Conservation (phyloP, 371 early-diverging fungal genomes). For the Mucor piriformis region DNA sequence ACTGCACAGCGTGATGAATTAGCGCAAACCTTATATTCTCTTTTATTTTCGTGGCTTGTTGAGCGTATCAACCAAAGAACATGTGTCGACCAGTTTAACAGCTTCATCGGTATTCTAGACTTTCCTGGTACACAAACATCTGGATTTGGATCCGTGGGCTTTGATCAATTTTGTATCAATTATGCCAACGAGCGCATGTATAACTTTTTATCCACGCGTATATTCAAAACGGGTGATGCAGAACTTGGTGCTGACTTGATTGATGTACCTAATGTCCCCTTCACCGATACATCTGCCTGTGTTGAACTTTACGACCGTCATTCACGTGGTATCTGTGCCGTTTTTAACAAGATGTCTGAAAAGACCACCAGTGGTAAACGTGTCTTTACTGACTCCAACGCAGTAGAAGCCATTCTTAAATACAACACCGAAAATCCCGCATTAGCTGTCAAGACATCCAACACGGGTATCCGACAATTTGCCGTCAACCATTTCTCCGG, state of each 20-base stretch:
- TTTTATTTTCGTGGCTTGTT: slow-evolving; percentile 32
- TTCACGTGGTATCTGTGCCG: slow-evolving; percentile 49
- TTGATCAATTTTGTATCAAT: slow-evolving; percentile 77
- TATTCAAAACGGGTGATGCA: slow-evolving; percentile 57
- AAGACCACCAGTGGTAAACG: slow-evolving; percentile 26
- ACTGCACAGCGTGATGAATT: slow-evolving; percentile 32
- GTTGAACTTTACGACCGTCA: slow-evolving; percentile 45
- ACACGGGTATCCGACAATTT: slow-evolving; percentile 52
- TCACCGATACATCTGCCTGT: slow-evolving; percentile 36
- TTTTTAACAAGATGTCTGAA: slow-evolving; percentile 38
- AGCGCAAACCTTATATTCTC: slow-evolving; percentile 22
- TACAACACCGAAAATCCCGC: slow-evolving; percentile 20
- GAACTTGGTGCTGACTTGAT: slow-evolving; percentile 53
- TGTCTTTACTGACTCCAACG: slow-evolving; percentile 28
- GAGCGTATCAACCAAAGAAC: slow-evolving; percentile 24
- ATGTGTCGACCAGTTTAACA: slow-evolving; percentile 57
- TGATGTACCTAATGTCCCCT: slow-evolving; percentile 41
- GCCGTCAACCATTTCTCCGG: slow-evolving; percentile 76
- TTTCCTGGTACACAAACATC: slow-evolving; percentile 56
- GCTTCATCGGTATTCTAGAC: slow-evolving; percentile 75
- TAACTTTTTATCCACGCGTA: slow-evolving; percentile 58
- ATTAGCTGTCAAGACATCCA: slow-evolving; percentile 16
- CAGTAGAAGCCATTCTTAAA: slow-evolving; percentile 29
- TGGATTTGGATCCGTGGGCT: slow-evolving; percentile 32
- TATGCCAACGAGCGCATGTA: slow-evolving; percentile 81